Evolutionary conservation across 169 alveolate genomes (phyloP), one percentile per base, ranked within the genome.

Genomic region (Cryptosporidium meleagridis): DNA sequence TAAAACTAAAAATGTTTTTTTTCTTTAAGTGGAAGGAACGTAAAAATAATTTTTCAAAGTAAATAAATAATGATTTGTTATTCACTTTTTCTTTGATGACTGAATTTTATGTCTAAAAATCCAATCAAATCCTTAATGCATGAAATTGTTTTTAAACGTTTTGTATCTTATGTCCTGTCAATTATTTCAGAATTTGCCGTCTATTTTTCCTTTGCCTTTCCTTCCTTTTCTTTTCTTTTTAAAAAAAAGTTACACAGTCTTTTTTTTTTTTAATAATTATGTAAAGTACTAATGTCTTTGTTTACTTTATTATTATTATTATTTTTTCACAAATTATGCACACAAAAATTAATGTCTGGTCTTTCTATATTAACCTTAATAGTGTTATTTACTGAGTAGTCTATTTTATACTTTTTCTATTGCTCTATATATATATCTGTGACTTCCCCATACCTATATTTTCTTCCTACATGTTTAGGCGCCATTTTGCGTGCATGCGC

Each of bases 151-250:
- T 65, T 65, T 33, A 65, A n/a, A 65, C 53, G 51, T 37, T 65
- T 65, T 33, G 51, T 73, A 73, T 73, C 86, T 5, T 51, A 51
- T 72, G 85, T 72, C 85, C 86, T 73, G 72, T 73, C 72, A 73
- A 73, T 73, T 37, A 65, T 65, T 65, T 35, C 16, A 37, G 33
- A 10, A 21, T 31, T 65, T n/a, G 72, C 72, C 51, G 72, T 65
- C 72, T 65, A 65, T n/a, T 14, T 65, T 65, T 35, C 51, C 72
- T 65, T 65, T 65, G 3, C 26, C 51, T 35, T 33, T 31, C 72
- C 21, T 29, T 26, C 45, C 70, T 62, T 26, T 41, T 41, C 48
- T 37, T 65, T 65, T 35, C 7, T 10, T 65, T 23, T n/a, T 1
- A 37, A 37, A 33, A 65, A 65, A 33, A 12, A 33, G 51, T 65